A percentile compares a stretch with the other conserved stretches of the same genome.
These are phyloP conservation scores for Fusarium pseudograminearum DNA, from an alignment of 2,329 filamentous ascomycete species.

Conservation along the genomic window DNA sequence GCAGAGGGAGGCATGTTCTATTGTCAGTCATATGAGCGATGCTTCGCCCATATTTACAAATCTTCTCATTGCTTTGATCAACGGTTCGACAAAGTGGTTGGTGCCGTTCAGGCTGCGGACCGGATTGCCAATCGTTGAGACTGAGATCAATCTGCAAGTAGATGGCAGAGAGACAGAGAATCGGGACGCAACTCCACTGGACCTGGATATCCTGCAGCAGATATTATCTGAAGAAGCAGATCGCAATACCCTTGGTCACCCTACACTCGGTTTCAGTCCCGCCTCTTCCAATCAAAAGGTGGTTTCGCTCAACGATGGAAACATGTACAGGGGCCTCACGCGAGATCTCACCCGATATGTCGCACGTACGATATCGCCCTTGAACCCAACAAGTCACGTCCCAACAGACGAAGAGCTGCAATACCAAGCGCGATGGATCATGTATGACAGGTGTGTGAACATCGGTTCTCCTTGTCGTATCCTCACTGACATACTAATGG, in stretches of 20 bases:
- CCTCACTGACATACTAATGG: neutral
- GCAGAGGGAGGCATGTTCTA: constrained; percentile 29
- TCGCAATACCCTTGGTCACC: neutral
- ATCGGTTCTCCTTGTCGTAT: accelerated
- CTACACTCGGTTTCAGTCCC: accelerated
- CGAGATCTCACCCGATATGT: constrained; percentile 43
- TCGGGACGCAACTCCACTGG: accelerated
- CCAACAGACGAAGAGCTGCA: constrained; percentile 54
- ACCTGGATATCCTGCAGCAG: neutral
- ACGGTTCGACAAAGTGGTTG: constrained; percentile 27
- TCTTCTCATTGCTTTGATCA: constrained; percentile 15
- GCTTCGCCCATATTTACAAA: constrained; percentile 29
- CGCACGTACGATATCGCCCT: constrained; percentile 48
- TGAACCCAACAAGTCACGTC: constrained; percentile 47
- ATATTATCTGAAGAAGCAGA: neutral
- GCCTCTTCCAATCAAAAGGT: neutral
- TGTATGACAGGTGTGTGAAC: constrained; percentile 46
- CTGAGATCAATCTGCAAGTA: accelerated
- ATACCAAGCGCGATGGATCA: constrained; percentile 51
- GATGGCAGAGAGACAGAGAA: accelerated
- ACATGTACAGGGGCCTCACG: constrained; percentile 24
- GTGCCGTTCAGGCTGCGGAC: constrained; percentile 5
- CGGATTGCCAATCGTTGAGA: neutral
- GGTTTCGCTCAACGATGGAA: constrained; percentile 16
- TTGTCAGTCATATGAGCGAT: constrained; percentile 25